These are phyloP conservation scores for Lepiota subincarnata DNA, from an alignment of 768 basidiomycete species.

Conservation along the genomic window DNA sequence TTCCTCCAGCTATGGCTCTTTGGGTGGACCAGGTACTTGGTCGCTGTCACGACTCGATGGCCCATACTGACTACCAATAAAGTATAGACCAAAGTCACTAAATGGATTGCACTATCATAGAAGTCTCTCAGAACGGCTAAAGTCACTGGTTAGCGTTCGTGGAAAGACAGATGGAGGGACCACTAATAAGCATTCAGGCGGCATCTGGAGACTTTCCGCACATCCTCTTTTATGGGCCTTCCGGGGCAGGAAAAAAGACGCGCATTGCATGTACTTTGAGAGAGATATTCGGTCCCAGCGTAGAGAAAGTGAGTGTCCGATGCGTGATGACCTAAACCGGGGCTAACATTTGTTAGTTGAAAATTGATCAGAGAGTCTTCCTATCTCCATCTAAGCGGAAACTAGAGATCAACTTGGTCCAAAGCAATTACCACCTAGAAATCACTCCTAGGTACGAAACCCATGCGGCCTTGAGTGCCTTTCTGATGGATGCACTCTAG, in stretches of 20 bases:
- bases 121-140: constrained; percentile 72
- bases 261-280: constrained; percentile 85
- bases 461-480: not conserved
- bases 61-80: constrained; percentile 4
- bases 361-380: constrained; percentile 97
- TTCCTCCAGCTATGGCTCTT: constrained; percentile 46
- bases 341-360: constrained; percentile 52
- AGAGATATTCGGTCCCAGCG: constrained; percentile 87
- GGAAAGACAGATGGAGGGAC: not conserved
- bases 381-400: constrained; percentile 91
- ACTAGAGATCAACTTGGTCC: constrained; percentile 93
- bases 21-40: constrained; percentile 60
- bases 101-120: constrained; percentile 87
- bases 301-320: constrained; percentile 71
- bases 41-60: not conserved
- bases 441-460: constrained; percentile 84
- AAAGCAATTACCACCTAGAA: constrained; percentile 97
- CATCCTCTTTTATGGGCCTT: constrained; percentile 95
- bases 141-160: constrained; percentile 54
- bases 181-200: constrained; percentile 43
- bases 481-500: constrained; percentile 34
- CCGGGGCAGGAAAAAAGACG: constrained; percentile 98
- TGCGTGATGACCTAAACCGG: not conserved
- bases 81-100: constrained; percentile 85
- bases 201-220: constrained; percentile 94